A percentile compares a stretch with the other conserved stretches of the same genome.
Conservation (phyloP, 306 rosid species). For the Oxytropis ochrocephala region DNA sequence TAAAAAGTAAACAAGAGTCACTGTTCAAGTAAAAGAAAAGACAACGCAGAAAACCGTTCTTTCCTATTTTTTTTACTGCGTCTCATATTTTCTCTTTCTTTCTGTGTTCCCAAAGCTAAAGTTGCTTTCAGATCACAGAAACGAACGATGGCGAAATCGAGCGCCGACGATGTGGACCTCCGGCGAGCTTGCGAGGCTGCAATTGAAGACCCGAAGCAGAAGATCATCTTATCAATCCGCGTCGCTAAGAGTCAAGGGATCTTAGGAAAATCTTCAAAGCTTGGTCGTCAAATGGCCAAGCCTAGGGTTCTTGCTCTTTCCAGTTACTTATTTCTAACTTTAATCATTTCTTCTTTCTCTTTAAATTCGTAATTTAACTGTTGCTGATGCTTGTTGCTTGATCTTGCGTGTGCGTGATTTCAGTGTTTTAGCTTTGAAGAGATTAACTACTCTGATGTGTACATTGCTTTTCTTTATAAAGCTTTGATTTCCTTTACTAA, state of each 20-base stretch:
- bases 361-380: not conserved
- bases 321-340: slow-evolving; percentile 47
- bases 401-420: not conserved
- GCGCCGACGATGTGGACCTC: slow-evolving; percentile 85
- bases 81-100: not conserved
- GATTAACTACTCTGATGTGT: slow-evolving; percentile 14
- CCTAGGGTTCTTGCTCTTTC: slow-evolving; percentile 98
- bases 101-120: not conserved
- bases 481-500: not conserved
- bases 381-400: not conserved
- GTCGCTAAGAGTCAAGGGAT: slow-evolving; percentile 76
- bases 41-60: not conserved
- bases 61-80: not conserved
- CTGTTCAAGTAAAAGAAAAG: not conserved
- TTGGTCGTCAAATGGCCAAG: slow-evolving; percentile 92
- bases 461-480: not conserved
- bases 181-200: slow-evolving; percentile 96
- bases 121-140: slow-evolving; percentile 29
- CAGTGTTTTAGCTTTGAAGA: not conserved
- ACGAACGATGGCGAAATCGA: slow-evolving; percentile 72
- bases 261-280: slow-evolving; percentile 72
- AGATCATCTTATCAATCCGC: slow-evolving; percentile 69
- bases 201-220: slow-evolving; percentile 76
- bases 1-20: not conserved
- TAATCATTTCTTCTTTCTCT: not conserved